Percentiles rank a stretch among this genome's conserved stretches.
These are phyloP conservation scores for Penicillium psychrosexuale DNA, from an alignment of 2,329 filamentous ascomycete species.

Conservation along the genomic window DNA sequence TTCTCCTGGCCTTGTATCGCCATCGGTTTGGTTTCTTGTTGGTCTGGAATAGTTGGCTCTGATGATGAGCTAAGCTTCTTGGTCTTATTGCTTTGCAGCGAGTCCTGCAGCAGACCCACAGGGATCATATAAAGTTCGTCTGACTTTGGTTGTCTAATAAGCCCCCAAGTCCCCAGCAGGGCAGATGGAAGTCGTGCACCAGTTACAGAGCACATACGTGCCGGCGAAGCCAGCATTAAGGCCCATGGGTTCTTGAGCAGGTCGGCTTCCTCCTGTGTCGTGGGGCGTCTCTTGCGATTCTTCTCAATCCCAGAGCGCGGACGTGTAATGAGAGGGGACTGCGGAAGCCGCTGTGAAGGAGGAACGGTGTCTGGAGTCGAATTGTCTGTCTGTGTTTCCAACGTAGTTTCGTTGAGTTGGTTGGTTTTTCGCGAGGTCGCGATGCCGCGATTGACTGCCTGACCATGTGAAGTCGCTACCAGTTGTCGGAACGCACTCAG, in stretches of 20 bases:
- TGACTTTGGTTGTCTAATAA: slow-evolving; percentile 31
- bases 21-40: fast-evolving
- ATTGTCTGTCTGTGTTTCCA: not conserved
- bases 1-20: not conserved
- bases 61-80: slow-evolving; percentile 12
- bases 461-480: not conserved
- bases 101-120: slow-evolving; percentile 30
- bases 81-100: slow-evolving; percentile 16
- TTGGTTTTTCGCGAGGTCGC: slow-evolving; percentile 9
- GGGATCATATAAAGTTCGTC: slow-evolving; percentile 35
- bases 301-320: slow-evolving; percentile 18
- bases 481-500: slow-evolving; percentile 27
- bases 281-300: slow-evolving; percentile 26
- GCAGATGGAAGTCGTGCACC: slow-evolving; percentile 33
- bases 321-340: slow-evolving; percentile 35
- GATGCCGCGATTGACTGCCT: slow-evolving; percentile 7
- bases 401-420: slow-evolving; percentile 1
- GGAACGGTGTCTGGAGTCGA: not conserved
- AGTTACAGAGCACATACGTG: slow-evolving; percentile 35
- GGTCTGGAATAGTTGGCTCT: not conserved
- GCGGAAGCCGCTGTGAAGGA: slow-evolving; percentile 35
- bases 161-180: slow-evolving; percentile 36
- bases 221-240: slow-evolving; percentile 36
- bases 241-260: slow-evolving; percentile 43
- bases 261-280: slow-evolving; percentile 25